A percentile compares a stretch with the other conserved stretches of the same genome.
phyloP scores from a whole-genome alignment of 2,329 filamentous ascomycete species.

The Colletotrichum ledebouriae region DNA sequence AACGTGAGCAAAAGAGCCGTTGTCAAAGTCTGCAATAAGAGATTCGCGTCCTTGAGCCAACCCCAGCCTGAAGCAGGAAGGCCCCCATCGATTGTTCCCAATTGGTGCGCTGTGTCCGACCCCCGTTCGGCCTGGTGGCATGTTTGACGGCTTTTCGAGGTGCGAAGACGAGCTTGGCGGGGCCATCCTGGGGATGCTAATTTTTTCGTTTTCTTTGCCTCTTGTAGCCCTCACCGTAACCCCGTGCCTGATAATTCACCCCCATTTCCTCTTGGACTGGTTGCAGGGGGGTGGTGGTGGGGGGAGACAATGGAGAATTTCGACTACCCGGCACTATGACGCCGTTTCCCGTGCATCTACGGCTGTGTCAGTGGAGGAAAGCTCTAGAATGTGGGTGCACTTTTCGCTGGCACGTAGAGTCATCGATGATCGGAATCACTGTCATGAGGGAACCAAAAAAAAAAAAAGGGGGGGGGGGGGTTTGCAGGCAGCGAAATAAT shows the following conservation, averaged over 20 bases:
- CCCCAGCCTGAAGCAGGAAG: slow-evolving; percentile 1
- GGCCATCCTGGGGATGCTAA: background rate
- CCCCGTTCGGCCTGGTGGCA: slow-evolving; percentile 23
- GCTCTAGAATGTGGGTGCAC: slow-evolving; percentile 32
- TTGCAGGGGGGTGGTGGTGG: slow-evolving; percentile 2
- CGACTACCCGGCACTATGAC: slow-evolving; percentile 35
- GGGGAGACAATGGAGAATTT: slow-evolving; percentile 18
- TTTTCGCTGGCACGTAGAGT: slow-evolving; percentile 28
- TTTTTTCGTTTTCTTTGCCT: background rate
- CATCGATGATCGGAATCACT: slow-evolving; percentile 31
- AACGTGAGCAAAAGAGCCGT: slow-evolving; percentile 34
- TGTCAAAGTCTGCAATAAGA: slow-evolving; percentile 28
- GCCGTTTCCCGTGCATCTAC: slow-evolving; percentile 36
- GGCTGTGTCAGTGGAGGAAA: slow-evolving; percentile 18
- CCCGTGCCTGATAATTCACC: slow-evolving; percentile 1
- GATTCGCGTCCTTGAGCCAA: slow-evolving; percentile 25
- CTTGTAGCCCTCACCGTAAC: background rate
- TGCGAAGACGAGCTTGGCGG: slow-evolving; percentile 2
- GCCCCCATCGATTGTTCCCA: slow-evolving; percentile 22
- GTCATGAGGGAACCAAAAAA: background rate
- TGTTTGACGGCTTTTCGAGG: slow-evolving; percentile 23
- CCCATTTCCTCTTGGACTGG: slow-evolving; percentile 1
- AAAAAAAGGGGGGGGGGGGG: too few relatives aligned
- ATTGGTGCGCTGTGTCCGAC: slow-evolving; percentile 27
- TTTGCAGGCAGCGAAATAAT: background rate